Evolutionary conservation across 2,329 filamentous ascomycete species (phyloP), one percentile per base, ranked within the genome.

Genomic region (Macrophomina tecta): DNA sequence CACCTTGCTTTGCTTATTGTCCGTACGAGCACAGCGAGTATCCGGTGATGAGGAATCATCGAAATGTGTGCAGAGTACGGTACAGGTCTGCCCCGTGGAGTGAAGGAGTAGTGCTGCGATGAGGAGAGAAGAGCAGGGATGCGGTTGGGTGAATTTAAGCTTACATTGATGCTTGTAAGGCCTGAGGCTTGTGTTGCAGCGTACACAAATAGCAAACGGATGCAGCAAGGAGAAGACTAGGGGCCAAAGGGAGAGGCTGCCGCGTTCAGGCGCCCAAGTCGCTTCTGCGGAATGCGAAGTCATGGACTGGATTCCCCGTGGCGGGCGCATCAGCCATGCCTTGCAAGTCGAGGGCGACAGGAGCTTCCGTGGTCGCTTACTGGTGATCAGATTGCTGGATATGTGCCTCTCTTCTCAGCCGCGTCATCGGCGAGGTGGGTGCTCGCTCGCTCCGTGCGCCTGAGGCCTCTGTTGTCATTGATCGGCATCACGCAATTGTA

Each of bases 141-240:
- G 11, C 5, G 34, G 14, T 16, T 34, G 49, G 49, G 56, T 46
- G 40, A 46, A 30, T 32, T 60, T 60, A 60, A 60, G 56, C 56
- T 60, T 60, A 40, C 46, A 60, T 60, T 34, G 56, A 60, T 60
- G 56, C 56, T 60, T 60, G 40, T 60, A 23, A 12, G 40, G 40
- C 40, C 40, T 60, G 40, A 34, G 28, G 40, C 38, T 45, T 60
- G 40, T 60, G 28, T 16, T 45, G 56, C 8, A 34, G 7, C 56
- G 12, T 12, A 34, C 3, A 7, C 56, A 32, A 30, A 32, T 18
- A 9, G n/a, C 9, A 2, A 16, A 12, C 0, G 16, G 38, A 34
- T 42, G 23, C 18, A 30, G 40, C 56, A 30, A 11, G 40, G 40
- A 56, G 38, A 11, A n/a, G 28, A 30, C 38, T 23, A 9, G 18